These are phyloP conservation scores for Chlorella sp. DNA, from an alignment of 139 green algal genomes.

Conservation along the genomic window DNA sequence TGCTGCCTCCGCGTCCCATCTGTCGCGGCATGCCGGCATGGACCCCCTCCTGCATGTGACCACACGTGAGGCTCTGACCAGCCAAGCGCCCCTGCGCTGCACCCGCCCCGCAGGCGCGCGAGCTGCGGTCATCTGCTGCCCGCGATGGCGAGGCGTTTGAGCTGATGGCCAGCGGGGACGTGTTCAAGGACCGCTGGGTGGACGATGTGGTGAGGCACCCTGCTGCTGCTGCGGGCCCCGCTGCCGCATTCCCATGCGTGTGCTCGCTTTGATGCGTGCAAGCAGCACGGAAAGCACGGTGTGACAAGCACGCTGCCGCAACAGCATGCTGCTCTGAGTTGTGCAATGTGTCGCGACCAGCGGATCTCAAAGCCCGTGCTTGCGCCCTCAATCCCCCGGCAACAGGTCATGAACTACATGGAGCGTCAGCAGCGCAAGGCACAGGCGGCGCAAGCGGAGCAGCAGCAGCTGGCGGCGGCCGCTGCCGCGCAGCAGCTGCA, in stretches of 20 bases:
- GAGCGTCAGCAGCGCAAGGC: background rate
- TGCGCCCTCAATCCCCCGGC: too few relatives aligned
- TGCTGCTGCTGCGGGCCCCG: too few relatives aligned
- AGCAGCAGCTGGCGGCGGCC: background rate
- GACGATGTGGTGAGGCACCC: conserved; percentile 61
- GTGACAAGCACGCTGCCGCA: too few relatives aligned
- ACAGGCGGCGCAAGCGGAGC: background rate
- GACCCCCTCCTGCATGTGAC: too few relatives aligned
- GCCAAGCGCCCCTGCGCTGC: background rate
- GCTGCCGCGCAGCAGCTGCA: background rate
- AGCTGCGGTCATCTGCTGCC: background rate
- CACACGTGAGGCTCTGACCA: background rate
- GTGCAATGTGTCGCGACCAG: too few relatives aligned
- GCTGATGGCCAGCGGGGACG: conserved; percentile 22
- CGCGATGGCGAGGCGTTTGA: conserved; percentile 9
- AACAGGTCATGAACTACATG: conserved; percentile 73
- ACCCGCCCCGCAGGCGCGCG: background rate
- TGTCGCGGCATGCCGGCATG: background rate
- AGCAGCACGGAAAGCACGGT: too few relatives aligned
- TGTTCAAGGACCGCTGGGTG: conserved; percentile 78
- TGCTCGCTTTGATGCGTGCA: too few relatives aligned
- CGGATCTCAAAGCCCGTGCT: too few relatives aligned
- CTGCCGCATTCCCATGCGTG: too few relatives aligned
- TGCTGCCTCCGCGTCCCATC: too few relatives aligned
- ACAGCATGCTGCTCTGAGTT: too few relatives aligned